phyloP scores from a whole-genome alignment of 2,329 filamentous ascomycete genomes.

The Dryadomyces quercus-mongolicae region DNA sequence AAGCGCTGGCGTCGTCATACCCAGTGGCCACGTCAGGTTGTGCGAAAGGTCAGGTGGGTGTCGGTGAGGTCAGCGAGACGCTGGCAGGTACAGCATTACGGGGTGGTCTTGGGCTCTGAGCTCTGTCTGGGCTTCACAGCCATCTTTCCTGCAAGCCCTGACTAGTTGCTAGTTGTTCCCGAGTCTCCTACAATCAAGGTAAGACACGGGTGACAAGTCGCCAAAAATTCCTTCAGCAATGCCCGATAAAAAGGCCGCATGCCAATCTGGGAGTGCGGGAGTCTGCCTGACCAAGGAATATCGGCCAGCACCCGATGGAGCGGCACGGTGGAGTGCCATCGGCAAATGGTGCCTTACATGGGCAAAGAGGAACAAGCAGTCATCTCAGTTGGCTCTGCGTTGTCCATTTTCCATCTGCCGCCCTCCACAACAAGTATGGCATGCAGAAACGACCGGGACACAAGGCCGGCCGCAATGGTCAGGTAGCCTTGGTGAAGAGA shows the following conservation, averaged over 20 bases:
- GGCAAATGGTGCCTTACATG: slow-evolving; percentile 11
- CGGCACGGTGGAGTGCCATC: slow-evolving; percentile 6
- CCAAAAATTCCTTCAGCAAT: neutral
- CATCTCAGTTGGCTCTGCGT: neutral
- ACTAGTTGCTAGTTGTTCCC: too few relatives aligned
- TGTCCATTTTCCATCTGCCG: neutral
- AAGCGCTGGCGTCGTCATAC: neutral
- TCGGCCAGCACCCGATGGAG: slow-evolving; percentile 8
- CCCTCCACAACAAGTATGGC: neutral
- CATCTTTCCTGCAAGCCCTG: neutral
- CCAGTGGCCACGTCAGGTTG: neutral
- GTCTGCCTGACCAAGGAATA: neutral
- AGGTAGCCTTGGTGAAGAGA: neutral
- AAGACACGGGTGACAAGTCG: neutral
- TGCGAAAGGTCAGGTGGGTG: neutral
- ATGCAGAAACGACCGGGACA: neutral
- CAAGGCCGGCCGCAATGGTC: neutral
- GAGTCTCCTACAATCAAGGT: neutral
- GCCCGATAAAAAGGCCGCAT: neutral
- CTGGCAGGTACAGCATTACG: neutral
- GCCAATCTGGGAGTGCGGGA: too few relatives aligned
- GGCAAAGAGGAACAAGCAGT: neutral
- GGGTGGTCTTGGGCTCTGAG: neutral
- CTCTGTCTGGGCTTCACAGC: neutral
- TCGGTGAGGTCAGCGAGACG: neutral